A percentile compares a stretch with the other conserved stretches of the same genome.
These are phyloP conservation scores for Hypholoma sublateritium DNA, from an alignment of 768 basidiomycete genomes.

Conservation along the genomic window DNA sequence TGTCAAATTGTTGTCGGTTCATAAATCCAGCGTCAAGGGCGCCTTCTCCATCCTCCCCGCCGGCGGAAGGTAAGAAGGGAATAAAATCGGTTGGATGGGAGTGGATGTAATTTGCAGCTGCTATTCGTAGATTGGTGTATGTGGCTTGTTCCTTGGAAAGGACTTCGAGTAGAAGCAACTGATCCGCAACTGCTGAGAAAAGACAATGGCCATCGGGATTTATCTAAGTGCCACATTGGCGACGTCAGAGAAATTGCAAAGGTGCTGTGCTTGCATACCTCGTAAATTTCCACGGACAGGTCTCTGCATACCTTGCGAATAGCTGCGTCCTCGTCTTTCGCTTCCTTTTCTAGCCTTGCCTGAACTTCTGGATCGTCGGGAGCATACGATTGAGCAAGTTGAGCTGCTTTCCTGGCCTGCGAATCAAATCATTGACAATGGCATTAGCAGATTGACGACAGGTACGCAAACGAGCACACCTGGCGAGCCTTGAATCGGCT, in stretches of 20 bases:
- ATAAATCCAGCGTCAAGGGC: constrained; percentile 71
- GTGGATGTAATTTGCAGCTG: constrained; percentile 81
- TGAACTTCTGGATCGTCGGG: constrained; percentile 59
- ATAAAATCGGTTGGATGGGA: constrained; percentile 87
- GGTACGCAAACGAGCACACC: constrained; percentile 37
- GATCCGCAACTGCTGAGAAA: constrained; percentile 92
- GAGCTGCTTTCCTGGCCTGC: constrained; percentile 74
- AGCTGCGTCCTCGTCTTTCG: constrained; percentile 62
- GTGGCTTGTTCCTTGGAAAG: constrained; percentile 57
- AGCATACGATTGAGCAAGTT: constrained; percentile 51
- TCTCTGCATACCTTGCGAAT: constrained; percentile 68
- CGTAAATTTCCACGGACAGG: constrained; percentile 60
- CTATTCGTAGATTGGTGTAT: constrained; percentile 58
- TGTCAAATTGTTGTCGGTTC: constrained; percentile 58
- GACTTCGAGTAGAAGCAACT: constrained; percentile 73
- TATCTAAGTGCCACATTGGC: constrained; percentile 49
- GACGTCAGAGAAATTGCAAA: background rate
- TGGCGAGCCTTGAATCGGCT: constrained; percentile 69
- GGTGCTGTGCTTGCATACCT: constrained; percentile 39
- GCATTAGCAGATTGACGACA: background rate
- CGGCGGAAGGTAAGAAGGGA: constrained; percentile 82
- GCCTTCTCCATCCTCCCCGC: constrained; percentile 68
- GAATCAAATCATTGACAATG: constrained; percentile 6
- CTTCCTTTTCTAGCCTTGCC: constrained; percentile 60
- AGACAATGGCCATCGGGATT: constrained; percentile 96